Evolutionary conservation across 345 rosid species (phyloP), one percentile per base, ranked within the genome.

Genomic region (Anacardium occidentale): DNA sequence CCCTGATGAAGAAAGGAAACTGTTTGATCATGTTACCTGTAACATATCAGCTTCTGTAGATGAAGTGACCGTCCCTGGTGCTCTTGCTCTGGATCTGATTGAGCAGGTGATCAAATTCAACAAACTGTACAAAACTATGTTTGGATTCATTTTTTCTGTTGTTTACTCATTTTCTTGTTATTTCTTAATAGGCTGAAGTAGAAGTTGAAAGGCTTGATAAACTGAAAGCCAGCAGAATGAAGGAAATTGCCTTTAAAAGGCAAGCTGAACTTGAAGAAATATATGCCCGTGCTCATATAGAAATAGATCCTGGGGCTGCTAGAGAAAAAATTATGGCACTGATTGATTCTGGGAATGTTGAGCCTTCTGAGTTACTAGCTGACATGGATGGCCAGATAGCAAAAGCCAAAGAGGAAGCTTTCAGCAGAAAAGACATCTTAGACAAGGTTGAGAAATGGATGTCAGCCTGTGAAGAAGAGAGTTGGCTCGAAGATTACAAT

Each of bases 391-490:
- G 82, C 79, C 94, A 92, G 83, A 93, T 93, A 74, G 87, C 85
- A 52, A 89, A 82, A 73, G 98, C 99, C 66, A 93, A 86, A 76
- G 97, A 95, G 74, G 98, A 91, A 84, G 86, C 93, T 45, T 82
- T 86, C 62, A 95, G 98, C 82, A 86, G 99, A 74, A 95, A 86
- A 85, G 99, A 95, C 2, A 95, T 92, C 75, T 82, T 95, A 85
- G 98, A 95, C 75, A 87, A 93, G 81, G 98, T 95, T 22, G 99
- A 95, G 85, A 95, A 91, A 81, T 95, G 99, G 99, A 95, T 90
- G 98, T 91, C 91, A 55, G 96, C 97, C 77, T 95, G 97, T 80
- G 99, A 95, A 85, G 99, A 95, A 86, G 99, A 95, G 87, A 95
- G 96, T 76, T 95, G 99, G 99, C 92, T 95, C 29, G 99, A 95